phyloP scores from a whole-genome alignment of 306 rosid species.

The Cicer pinnatifidum region DNA sequence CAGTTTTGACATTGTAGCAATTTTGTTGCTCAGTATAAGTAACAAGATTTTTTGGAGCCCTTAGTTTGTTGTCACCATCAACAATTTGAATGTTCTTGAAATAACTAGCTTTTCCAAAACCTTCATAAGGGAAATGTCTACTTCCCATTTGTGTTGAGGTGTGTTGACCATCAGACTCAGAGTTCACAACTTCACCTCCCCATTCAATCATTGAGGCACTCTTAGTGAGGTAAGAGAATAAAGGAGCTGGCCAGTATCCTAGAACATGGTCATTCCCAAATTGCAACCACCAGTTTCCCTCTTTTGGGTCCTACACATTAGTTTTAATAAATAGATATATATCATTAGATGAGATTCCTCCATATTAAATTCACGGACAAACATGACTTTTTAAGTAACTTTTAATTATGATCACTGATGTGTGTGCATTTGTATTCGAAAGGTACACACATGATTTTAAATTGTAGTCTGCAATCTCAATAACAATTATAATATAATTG shows the following conservation, averaged over 20 bases:
- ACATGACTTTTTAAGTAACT: constrained; percentile 1
- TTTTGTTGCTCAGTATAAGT: constrained; percentile 54
- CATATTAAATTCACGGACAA: constrained; percentile 45
- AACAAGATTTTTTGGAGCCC: constrained; percentile 56
- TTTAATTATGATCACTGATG: not conserved
- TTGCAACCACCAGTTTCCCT: constrained; percentile 73
- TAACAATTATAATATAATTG: no score
- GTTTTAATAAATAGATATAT: constrained; percentile 16
- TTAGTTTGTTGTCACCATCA: constrained; percentile 56
- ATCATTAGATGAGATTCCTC: constrained; percentile 39
- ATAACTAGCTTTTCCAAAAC: constrained; percentile 61
- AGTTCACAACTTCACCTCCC: constrained; percentile 71
- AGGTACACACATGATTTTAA: no score
- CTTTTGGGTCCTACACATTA: constrained; percentile 65
- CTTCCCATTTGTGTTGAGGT: constrained; percentile 72
- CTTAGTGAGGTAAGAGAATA: constrained; percentile 59
- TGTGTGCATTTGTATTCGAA: not conserved
- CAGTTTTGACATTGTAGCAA: constrained; percentile 58
- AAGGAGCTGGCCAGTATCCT: constrained; percentile 66
- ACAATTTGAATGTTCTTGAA: constrained; percentile 60
- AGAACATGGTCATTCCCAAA: constrained; percentile 58
- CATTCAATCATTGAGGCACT: constrained; percentile 65
- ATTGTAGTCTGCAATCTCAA: no score
- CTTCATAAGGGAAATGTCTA: constrained; percentile 65
- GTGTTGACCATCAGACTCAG: constrained; percentile 56